Evolutionary conservation across 805 yeast genomes (phyloP).

Genomic region (Candida silvatica): DNA sequence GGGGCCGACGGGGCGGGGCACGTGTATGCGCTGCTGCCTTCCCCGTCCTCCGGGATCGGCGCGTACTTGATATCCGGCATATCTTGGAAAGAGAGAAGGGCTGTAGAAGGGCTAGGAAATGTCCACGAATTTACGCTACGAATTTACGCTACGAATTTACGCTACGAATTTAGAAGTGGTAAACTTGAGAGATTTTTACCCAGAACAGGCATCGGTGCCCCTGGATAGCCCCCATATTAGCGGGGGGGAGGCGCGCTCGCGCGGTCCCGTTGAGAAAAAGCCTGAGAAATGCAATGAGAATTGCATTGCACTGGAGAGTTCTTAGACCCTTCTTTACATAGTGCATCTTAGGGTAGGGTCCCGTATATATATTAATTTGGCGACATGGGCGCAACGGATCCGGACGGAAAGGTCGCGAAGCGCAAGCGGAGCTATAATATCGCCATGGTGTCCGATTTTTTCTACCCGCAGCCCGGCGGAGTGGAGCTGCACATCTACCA

Average conservation of each 20-base stretch:
- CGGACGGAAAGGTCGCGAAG: background rate
- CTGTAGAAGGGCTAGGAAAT: no score
- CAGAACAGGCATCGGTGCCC: no score
- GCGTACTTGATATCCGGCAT: background rate
- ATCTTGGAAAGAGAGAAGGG: no score
- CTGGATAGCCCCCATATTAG: background rate
- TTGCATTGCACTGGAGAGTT: background rate
- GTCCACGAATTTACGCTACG: no score
- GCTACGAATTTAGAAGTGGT: no score
- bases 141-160: no score
- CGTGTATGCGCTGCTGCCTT: no score
- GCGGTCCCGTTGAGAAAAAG: background rate
- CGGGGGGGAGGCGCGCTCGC: no score
- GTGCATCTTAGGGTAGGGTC: background rate
- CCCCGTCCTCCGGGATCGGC: background rate
- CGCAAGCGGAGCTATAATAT: constrained; percentile 3
- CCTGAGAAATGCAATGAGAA: background rate
- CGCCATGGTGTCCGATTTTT: constrained; percentile 86
- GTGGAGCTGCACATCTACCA: constrained; percentile 94
- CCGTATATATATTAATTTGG: background rate
- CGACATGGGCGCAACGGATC: background rate
- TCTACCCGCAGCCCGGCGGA: constrained; percentile 98
- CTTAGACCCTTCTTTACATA: background rate
- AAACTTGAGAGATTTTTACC: no score
- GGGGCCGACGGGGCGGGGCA: no score